phyloP scores from a whole-genome alignment of 139 green algal genomes.

The Yamagishiella unicocca region DNA sequence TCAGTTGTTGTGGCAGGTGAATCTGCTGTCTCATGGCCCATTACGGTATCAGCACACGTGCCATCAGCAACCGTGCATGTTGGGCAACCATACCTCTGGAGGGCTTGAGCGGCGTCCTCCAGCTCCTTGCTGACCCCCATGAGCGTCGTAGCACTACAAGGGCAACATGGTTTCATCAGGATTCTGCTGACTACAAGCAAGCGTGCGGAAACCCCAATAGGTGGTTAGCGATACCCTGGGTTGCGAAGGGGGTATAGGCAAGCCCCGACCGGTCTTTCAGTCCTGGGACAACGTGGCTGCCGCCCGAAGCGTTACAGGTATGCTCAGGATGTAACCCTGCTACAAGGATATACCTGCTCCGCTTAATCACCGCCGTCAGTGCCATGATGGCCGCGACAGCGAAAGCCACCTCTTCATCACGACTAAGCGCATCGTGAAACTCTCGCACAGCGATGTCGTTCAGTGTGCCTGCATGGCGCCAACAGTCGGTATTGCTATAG shows the following conservation, averaged over 20 bases:
- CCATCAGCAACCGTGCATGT: background rate
- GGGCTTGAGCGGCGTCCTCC: constrained; percentile 77
- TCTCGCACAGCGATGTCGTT: constrained; percentile 76
- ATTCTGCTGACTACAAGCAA: too few relatives aligned
- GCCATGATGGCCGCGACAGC: constrained; percentile 91
- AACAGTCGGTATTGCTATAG: background rate
- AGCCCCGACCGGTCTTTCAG: too few relatives aligned
- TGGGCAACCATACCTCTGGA: constrained; percentile 67
- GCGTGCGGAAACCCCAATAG: too few relatives aligned
- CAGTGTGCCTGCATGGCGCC: constrained; percentile 40
- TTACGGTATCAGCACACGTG: too few relatives aligned
- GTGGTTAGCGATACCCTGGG: too few relatives aligned
- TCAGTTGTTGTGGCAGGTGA: too few relatives aligned
- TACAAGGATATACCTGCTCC: constrained; percentile 66
- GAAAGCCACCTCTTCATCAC: constrained; percentile 83
- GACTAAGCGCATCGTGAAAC: constrained; percentile 79
- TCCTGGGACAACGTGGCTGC: too few relatives aligned
- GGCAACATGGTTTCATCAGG: background rate
- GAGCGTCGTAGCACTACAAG: constrained; percentile 74
- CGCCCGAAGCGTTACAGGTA: too few relatives aligned
- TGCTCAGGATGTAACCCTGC: too few relatives aligned
- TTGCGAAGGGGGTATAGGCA: too few relatives aligned
- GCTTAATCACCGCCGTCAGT: constrained; percentile 85
- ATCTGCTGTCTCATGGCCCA: too few relatives aligned
- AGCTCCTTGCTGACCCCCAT: constrained; percentile 93